Evolutionary conservation across 495 filamentous ascomycete species (phyloP).

Genomic region (Aspergillus sclerotiicarbonarius): DNA sequence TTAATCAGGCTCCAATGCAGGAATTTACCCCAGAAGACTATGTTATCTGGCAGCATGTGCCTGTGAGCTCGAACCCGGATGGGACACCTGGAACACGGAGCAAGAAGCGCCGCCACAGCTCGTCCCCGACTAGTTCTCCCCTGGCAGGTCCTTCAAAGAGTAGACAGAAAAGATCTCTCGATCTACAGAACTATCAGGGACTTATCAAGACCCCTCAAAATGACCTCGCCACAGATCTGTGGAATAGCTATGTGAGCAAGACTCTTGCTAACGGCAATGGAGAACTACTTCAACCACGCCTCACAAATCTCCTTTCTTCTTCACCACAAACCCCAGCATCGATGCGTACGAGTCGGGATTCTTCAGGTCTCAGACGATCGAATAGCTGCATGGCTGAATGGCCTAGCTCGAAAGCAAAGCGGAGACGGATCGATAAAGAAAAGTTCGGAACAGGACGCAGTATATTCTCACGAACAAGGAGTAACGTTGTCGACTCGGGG

Average conservation of each 20-base stretch:
- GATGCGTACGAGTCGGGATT: slow-evolving; percentile 41
- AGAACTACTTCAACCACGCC: slow-evolving; percentile 46
- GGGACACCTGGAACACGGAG: slow-evolving; percentile 49
- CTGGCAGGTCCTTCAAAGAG: slow-evolving; percentile 47
- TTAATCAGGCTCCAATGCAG: slow-evolving; percentile 35
- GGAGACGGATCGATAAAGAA: slow-evolving; percentile 36
- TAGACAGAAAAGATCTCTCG: slow-evolving; percentile 40
- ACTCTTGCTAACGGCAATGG: slow-evolving; percentile 37
- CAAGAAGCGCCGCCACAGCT: slow-evolving; percentile 75
- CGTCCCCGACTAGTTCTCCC: slow-evolving; percentile 76
- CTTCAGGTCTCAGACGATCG: slow-evolving; percentile 59
- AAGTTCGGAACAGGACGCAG: slow-evolving; percentile 34
- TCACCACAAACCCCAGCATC: slow-evolving; percentile 62
- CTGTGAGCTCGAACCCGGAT: slow-evolving; percentile 44
- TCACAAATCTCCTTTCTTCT: slow-evolving; percentile 68
- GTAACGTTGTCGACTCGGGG: slow-evolving; percentile 46
- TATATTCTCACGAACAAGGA: slow-evolving; percentile 50
- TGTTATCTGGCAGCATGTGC: slow-evolving; percentile 66
- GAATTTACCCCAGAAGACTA: slow-evolving; percentile 67
- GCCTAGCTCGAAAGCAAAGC: slow-evolving; percentile 57
- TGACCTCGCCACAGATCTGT: slow-evolving; percentile 83
- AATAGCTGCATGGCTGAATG: slow-evolving; percentile 70
- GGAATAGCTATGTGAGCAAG: slow-evolving; percentile 70
- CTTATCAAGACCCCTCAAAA: slow-evolving; percentile 69
- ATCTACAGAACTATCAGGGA: slow-evolving; percentile 53